These are phyloP conservation scores for Lactifluus echinatus DNA, from an alignment of 768 basidiomycete genomes.

Conservation along the genomic window DNA sequence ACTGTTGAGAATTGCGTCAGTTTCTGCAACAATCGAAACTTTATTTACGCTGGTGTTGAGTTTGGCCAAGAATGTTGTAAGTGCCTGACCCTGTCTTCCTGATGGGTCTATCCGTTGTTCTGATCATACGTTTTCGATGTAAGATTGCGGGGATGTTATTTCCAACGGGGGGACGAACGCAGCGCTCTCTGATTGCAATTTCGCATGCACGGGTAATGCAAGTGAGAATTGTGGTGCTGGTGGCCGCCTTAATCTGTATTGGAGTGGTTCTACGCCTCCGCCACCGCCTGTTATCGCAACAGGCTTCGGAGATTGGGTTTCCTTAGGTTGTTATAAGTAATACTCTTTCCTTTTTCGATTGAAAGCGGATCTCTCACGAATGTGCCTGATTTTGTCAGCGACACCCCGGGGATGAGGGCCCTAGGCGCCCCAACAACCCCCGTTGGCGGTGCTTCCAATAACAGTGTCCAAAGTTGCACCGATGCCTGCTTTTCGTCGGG, in stretches of 20 bases:
- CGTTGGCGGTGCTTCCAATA: conserved; percentile 32
- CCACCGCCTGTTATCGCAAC: conserved; percentile 42
- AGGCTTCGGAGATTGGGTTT: conserved; percentile 54
- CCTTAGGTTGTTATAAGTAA: conserved; percentile 71
- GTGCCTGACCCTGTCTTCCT: conserved; percentile 18
- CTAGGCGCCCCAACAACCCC: conserved; percentile 25
- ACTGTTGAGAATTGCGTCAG: conserved; percentile 46
- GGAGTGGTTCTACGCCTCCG: too few species aligned
- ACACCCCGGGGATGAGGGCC: conserved; percentile 28
- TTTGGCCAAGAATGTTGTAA: conserved; percentile 57
- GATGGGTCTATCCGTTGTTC: not conserved
- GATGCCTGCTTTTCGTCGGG: conserved; percentile 51
- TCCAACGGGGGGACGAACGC: conserved; percentile 38
- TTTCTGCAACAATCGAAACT: conserved; percentile 39
- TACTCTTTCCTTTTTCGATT: not conserved
- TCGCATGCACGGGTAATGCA: conserved; percentile 51
- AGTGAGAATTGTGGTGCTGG: conserved; percentile 54
- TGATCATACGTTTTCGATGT: conserved; percentile 1
- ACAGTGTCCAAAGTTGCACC: conserved; percentile 52
- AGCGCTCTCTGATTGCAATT: conserved; percentile 46
- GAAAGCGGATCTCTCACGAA: conserved; percentile 7
- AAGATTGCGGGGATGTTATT: conserved; percentile 59
- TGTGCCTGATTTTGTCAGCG: conserved; percentile 27
- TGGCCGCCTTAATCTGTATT: conserved; percentile 52
- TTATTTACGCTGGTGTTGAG: conserved; percentile 63